A percentile compares a stretch with the other conserved stretches of the same genome.
Evolutionary conservation across 306 rosid species (phyloP).

Genomic region (Sindora glabra): DNA sequence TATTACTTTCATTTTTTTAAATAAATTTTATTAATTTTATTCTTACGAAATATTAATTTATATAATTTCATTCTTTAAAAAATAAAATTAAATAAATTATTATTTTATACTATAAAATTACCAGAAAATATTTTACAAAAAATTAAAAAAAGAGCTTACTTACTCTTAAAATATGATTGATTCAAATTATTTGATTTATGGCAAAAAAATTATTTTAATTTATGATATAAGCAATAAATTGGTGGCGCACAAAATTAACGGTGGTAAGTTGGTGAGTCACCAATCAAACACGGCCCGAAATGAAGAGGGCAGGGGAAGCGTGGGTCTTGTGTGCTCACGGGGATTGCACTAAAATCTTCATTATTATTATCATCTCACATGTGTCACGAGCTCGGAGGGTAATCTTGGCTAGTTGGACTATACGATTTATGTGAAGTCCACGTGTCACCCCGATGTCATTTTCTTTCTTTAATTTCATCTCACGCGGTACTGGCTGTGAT

Average conservation of each 20-base stretch:
- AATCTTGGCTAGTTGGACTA: neutral
- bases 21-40: no score
- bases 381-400: neutral
- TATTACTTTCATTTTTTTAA: no score
- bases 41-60: no score
- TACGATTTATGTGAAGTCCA: constrained; percentile 11
- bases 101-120: no score
- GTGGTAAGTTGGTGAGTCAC: neutral
- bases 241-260: neutral
- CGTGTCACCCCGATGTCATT: neutral
- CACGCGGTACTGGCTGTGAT: neutral
- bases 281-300: neutral
- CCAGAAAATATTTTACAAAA: no score
- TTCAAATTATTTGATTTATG: no score
- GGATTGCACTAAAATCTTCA: constrained; percentile 5
- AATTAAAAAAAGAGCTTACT: no score
- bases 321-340: neutral
- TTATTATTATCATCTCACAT: neutral
- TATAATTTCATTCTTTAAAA: no score
- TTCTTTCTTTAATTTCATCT: neutral
- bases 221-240: neutral
- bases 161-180: no score
- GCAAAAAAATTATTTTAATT: no score
- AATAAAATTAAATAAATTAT: no score
- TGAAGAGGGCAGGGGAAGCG: neutral